Evolutionary conservation across 148 eudicot species (phyloP).

Genomic region (Chenopodium album): DNA sequence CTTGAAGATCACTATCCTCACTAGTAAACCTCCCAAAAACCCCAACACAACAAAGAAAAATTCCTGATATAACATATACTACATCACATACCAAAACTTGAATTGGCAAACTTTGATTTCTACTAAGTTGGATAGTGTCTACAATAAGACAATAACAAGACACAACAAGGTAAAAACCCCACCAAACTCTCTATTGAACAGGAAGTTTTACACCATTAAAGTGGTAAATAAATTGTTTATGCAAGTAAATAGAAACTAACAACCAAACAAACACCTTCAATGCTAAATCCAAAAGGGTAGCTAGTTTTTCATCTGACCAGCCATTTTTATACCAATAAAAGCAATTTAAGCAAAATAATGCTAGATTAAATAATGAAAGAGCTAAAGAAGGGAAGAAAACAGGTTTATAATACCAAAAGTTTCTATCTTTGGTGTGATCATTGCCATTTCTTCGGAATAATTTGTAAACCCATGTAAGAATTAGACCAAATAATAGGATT

Average conservation of each 20-base stretch:
- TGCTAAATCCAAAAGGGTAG: constrained; percentile 42
- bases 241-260: constrained; percentile 40
- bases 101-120: constrained; percentile 21
- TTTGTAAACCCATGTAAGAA: constrained; percentile 36
- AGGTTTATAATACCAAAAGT: constrained; percentile 31
- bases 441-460: not conserved
- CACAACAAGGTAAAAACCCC: constrained; percentile 49
- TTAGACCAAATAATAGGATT: constrained; percentile 35
- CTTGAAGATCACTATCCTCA: constrained; percentile 31
- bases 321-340: constrained; percentile 61
- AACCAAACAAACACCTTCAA: constrained; percentile 40
- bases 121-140: constrained; percentile 36
- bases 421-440: constrained; percentile 32
- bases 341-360: constrained; percentile 36
- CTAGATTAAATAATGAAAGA: constrained; percentile 39
- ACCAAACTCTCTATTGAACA: constrained; percentile 60
- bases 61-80: constrained; percentile 35
- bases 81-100: constrained; percentile 47
- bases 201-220: constrained; percentile 40
- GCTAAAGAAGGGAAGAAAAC: constrained; percentile 36
- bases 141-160: constrained; percentile 57
- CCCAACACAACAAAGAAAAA: constrained; percentile 42
- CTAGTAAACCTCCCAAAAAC: constrained; percentile 28
- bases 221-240: constrained; percentile 21
- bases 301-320: constrained; percentile 47